These are phyloP conservation scores for Silene conica DNA, from an alignment of 148 eudicot genomes.

Conservation along the genomic window DNA sequence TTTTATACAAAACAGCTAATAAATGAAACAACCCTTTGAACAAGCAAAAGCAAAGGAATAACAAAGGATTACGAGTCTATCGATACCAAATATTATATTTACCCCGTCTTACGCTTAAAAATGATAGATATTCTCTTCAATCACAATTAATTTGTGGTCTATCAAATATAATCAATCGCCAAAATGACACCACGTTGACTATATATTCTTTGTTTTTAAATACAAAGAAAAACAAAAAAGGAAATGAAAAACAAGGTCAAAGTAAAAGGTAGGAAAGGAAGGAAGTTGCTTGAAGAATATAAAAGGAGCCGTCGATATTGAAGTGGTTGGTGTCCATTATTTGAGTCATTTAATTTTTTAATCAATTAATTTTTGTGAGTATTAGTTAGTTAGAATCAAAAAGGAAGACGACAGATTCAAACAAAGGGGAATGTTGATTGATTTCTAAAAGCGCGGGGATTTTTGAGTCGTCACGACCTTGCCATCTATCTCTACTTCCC, in stretches of 20 bases:
- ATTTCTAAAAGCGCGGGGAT: neutral
- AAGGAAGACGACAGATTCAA: neutral
- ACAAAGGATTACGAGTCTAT: too few relatives aligned
- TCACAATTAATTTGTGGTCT: too few relatives aligned
- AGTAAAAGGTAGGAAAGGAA: neutral
- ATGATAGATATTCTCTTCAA: too few relatives aligned
- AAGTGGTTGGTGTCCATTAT: neutral
- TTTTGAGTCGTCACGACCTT: neutral
- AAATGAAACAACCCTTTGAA: conserved; percentile 8
- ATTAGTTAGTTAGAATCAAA: neutral
- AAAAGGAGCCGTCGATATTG: neutral
- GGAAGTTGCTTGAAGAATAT: neutral
- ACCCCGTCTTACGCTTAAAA: too few relatives aligned
- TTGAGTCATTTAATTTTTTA: neutral
- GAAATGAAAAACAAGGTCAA: neutral
- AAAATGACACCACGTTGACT: conserved; percentile 21
- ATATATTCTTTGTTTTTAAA: neutral
- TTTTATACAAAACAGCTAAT: neutral
- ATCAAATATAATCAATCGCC: neutral
- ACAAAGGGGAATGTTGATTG: neutral
- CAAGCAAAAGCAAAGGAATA: neutral
- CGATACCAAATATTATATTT: too few relatives aligned
- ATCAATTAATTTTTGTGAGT: neutral
- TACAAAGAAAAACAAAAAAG: neutral
- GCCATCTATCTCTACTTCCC: neutral